These are phyloP conservation scores for Capronia epimyces DNA, from an alignment of 2,329 filamentous ascomycete genomes.

Conservation along the genomic window DNA sequence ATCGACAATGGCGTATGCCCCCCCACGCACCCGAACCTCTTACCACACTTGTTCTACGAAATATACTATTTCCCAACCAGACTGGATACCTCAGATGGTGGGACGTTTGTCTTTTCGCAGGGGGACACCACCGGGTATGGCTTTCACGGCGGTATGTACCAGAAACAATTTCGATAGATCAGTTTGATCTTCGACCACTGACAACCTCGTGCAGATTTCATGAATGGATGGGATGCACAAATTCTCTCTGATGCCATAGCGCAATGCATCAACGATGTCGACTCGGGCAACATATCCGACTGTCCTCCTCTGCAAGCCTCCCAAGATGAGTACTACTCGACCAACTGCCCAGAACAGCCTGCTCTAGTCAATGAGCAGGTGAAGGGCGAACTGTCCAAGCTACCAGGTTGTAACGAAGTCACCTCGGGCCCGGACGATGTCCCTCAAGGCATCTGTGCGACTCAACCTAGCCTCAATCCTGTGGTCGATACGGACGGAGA, in stretches of 20 bases:
- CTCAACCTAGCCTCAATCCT: slow-evolving; percentile 1
- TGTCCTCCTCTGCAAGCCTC: slow-evolving; percentile 14
- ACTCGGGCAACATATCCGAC: slow-evolving; percentile 4
- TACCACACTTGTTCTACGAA: slow-evolving; percentile 75
- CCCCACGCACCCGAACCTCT: slow-evolving; percentile 57
- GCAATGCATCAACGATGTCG: slow-evolving; percentile 55
- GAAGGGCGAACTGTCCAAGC: slow-evolving; percentile 13
- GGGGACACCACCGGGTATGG: slow-evolving; percentile 71
- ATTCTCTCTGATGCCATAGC: slow-evolving; percentile 66
- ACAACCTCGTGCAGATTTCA: slow-evolving; percentile 64
- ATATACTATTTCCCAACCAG: slow-evolving; percentile 49
- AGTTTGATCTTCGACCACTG: no score
- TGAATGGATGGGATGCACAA: slow-evolving; percentile 66
- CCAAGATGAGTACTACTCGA: slow-evolving; percentile 4
- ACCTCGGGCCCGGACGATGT: slow-evolving; percentile 32
- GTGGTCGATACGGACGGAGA: slow-evolving; percentile 1
- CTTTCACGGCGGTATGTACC: slow-evolving; percentile 65
- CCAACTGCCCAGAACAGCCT: slow-evolving; percentile 17
- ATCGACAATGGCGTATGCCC: slow-evolving; percentile 75
- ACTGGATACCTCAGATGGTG: slow-evolving; percentile 46
- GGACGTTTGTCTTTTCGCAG: slow-evolving; percentile 69
- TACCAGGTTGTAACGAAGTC: slow-evolving; percentile 27
- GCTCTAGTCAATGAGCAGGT: slow-evolving; percentile 31
- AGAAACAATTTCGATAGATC: background rate
- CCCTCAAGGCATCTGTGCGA: slow-evolving; percentile 14